Percentiles rank a stretch among this genome's conserved stretches.
Conservation (phyloP, 257 asterid species). For the Sherardia arvensis region DNA sequence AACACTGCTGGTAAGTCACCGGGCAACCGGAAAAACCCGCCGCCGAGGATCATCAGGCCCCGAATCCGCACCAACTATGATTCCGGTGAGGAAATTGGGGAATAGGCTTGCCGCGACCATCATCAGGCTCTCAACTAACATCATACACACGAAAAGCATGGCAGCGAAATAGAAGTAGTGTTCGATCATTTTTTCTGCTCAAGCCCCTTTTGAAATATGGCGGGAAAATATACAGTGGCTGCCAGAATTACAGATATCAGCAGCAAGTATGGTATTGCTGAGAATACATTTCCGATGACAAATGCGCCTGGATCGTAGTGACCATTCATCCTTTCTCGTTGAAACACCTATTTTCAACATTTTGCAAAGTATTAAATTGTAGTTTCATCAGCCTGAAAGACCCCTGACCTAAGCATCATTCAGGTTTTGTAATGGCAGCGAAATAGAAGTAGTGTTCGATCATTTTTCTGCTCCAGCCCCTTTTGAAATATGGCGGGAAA, state of each 20-base stretch:
- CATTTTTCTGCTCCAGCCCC: neutral
- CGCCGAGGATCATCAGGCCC: slow-evolving; percentile 24
- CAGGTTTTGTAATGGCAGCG: too few relatives aligned
- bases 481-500: slow-evolving; percentile 15
- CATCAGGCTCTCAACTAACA: slow-evolving; percentile 31
- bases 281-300: slow-evolving; percentile 18
- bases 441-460: slow-evolving; percentile 18
- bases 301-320: slow-evolving; percentile 23
- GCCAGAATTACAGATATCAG: slow-evolving; percentile 21
- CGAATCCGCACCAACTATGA: slow-evolving; percentile 29
- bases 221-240: slow-evolving; percentile 18
- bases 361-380: too few relatives aligned
- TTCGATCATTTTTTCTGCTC: neutral
- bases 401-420: too few relatives aligned
- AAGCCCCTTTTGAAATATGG: slow-evolving; percentile 17
- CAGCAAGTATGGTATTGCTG: slow-evolving; percentile 22
- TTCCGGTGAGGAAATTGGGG: slow-evolving; percentile 29
- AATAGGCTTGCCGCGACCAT: slow-evolving; percentile 22
- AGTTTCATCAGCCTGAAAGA: too few relatives aligned
- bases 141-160: slow-evolving; percentile 14
- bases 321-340: slow-evolving; percentile 27
- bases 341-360: slow-evolving; percentile 16
- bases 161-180: slow-evolving; percentile 15
- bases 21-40: slow-evolving; percentile 28
- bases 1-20: slow-evolving; percentile 15